Evolutionary conservation across 148 eudicot genomes (phyloP), one percentile per base, ranked within the genome.

Genomic region (Beta vulgaris): DNA sequence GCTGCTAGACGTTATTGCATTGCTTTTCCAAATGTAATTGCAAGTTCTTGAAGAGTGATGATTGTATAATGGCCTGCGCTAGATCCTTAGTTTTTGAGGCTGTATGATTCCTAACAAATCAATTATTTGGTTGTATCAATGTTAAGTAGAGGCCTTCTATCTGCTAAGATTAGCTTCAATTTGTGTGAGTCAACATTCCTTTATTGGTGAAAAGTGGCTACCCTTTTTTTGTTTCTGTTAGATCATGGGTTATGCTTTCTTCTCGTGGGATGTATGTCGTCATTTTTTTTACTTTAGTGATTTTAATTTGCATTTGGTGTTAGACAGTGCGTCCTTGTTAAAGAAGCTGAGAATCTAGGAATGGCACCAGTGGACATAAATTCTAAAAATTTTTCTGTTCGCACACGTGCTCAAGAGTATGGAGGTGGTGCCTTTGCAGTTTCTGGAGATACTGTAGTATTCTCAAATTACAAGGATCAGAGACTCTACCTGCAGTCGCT

Each of bases 341-440:
- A 74, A 79, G 89, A 80, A 72, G 81, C 88, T 7, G 89, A 83
- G 66, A 79, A 81, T 49, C 79, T 73, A 9, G 88, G 85, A 48
- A 93, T 84, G 36, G 78, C 77, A 44, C 79, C 88, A 21, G 73
- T 67, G 37, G 98, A 91, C 82, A 68, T 91, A 62, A 94, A 91
- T 53, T 88, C 97, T 8, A 86, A 88, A 80, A 97, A 87, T 19
- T 94, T 82, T 73, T 83, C 89, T 2, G 97, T 94, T 55, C 86
- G 97, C 55, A 80, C 93, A 49, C 80, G 81, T 67, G 93, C 91
- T 83, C 97, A 94, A 68, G 96, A 91, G 73, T 94, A 90, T 79
- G 98, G 98, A 77, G 98, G 98, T 76, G 98, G 93, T 57, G 91
- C 97, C 10, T 94, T 94, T 83, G 71, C 82, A 16, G 80, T 91